phyloP scores from a whole-genome alignment of 2,329 filamentous ascomycete species.

The Cadophora malorum region DNA sequence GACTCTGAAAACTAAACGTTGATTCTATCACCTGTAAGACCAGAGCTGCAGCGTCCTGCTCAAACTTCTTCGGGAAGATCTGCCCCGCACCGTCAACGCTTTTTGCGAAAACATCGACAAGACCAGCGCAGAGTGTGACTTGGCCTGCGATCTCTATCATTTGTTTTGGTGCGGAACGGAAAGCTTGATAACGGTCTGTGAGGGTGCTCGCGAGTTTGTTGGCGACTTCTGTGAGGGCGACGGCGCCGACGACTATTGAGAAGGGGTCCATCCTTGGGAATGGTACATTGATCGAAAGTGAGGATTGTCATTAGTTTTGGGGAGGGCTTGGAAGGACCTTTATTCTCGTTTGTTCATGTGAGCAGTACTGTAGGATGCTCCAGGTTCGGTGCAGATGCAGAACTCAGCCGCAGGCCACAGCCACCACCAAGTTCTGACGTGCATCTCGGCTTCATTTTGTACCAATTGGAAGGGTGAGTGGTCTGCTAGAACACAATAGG shows the following conservation, averaged over 20 bases:
- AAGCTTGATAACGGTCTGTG: conserved; percentile 28
- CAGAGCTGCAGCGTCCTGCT: conserved; percentile 21
- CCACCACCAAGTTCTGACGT: conserved; percentile 4
- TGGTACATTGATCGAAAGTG: not conserved
- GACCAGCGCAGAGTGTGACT: conserved; percentile 26
- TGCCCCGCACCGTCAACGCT: conserved; percentile 25
- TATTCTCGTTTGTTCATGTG: no score
- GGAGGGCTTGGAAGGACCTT: not conserved
- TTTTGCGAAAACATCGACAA: conserved; percentile 29
- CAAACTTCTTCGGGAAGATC: conserved; percentile 23
- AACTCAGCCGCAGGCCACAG: conserved; percentile 7
- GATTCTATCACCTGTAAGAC: conserved; percentile 23
- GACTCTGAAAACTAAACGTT: not conserved
- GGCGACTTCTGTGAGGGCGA: conserved; percentile 26
- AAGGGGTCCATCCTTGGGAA: conserved; percentile 24
- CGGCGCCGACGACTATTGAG: conserved; percentile 25
- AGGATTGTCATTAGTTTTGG: not conserved
- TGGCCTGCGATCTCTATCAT: conserved; percentile 30
- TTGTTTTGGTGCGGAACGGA: conserved; percentile 29
- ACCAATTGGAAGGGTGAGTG: not conserved
- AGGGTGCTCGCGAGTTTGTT: conserved; percentile 29
- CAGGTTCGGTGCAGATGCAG: not conserved
- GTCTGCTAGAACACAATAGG: not conserved
- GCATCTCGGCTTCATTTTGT: not conserved
- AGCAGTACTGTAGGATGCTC: no score